A percentile compares a stretch with the other conserved stretches of the same genome.
Conservation (phyloP, 768 basidiomycete species). For the Tubosaeta brunneosetosa region DNA sequence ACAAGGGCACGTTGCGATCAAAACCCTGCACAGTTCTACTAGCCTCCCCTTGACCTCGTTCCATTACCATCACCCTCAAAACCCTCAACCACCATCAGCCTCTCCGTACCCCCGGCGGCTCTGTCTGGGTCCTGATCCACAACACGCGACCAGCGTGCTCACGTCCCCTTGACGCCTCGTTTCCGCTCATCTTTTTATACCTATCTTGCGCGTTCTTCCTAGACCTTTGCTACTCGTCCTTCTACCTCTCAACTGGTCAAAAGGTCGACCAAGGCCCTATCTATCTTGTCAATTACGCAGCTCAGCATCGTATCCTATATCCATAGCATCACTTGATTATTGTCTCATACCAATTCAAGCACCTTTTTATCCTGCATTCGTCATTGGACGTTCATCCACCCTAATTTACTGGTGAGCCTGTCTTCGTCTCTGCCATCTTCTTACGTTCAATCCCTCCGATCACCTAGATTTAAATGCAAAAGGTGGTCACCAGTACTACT, state of each 20-base stretch:
- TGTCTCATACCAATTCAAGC: slow-evolving; percentile 39
- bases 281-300: slow-evolving; percentile 37
- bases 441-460: slow-evolving; percentile 22
- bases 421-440: slow-evolving; percentile 11
- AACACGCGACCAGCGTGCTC: slow-evolving; percentile 43
- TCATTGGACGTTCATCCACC: slow-evolving; percentile 38
- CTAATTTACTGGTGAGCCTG: slow-evolving; percentile 45
- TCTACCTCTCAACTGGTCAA: slow-evolving; percentile 31
- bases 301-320: slow-evolving; percentile 39
- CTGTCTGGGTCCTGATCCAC: slow-evolving; percentile 28
- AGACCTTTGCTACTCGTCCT: slow-evolving; percentile 39
- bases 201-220: slow-evolving; percentile 41
- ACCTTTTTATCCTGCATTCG: slow-evolving; percentile 46
- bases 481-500: slow-evolving; percentile 58
- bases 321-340: slow-evolving; percentile 46
- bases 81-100: slow-evolving; percentile 36
- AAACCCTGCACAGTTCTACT: slow-evolving; percentile 49
- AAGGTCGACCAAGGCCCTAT: slow-evolving; percentile 35
- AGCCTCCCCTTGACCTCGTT: slow-evolving; percentile 60
- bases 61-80: slow-evolving; percentile 35
- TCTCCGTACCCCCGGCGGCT: slow-evolving; percentile 23
- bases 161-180: slow-evolving; percentile 54
- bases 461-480: slow-evolving; percentile 60
- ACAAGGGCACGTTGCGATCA: slow-evolving; percentile 78
- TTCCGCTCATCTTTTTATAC: slow-evolving; percentile 47